phyloP scores from a whole-genome alignment of 306 rosid species.

The Corylus americana region DNA sequence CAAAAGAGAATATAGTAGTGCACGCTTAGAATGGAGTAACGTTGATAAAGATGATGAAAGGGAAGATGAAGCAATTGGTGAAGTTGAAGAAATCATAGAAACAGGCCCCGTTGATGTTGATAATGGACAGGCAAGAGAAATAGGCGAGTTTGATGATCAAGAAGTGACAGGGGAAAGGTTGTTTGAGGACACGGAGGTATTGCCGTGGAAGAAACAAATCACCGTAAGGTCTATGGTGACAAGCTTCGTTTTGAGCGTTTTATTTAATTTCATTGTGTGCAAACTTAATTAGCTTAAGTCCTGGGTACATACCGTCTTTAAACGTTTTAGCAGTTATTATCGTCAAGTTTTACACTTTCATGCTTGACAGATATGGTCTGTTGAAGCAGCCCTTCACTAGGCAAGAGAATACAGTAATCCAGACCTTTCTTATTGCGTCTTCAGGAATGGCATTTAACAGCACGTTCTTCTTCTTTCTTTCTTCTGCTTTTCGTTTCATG shows the following conservation, averaged over 20 bases:
- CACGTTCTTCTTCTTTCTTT: not conserved
- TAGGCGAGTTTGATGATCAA: no score
- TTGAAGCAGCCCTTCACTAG: constrained; percentile 71
- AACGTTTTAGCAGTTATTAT: constrained; percentile 53
- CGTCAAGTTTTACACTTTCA: constrained; percentile 44
- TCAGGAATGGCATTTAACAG: constrained; percentile 89
- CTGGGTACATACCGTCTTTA: constrained; percentile 73
- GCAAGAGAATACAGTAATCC: constrained; percentile 77
- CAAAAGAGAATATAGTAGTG: no score
- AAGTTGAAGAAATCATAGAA: no score
- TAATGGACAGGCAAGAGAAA: no score
- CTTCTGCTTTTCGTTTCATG: not conserved
- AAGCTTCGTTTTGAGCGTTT: constrained; percentile 47
- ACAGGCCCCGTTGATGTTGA: no score
- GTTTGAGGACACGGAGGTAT: constrained; percentile 36
- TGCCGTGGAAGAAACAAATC: constrained; percentile 58
- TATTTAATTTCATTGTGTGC: constrained; percentile 62
- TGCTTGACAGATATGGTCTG: constrained; percentile 41
- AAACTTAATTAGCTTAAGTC: constrained; percentile 57
- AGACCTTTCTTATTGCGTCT: constrained; percentile 72
- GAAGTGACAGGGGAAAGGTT: constrained; percentile 45
- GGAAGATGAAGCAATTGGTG: no score
- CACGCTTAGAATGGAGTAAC: no score
- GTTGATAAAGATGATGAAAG: no score
- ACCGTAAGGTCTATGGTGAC: constrained; percentile 55